Conservation (phyloP, 139 green algal species). For the Chlorella sp. region DNA sequence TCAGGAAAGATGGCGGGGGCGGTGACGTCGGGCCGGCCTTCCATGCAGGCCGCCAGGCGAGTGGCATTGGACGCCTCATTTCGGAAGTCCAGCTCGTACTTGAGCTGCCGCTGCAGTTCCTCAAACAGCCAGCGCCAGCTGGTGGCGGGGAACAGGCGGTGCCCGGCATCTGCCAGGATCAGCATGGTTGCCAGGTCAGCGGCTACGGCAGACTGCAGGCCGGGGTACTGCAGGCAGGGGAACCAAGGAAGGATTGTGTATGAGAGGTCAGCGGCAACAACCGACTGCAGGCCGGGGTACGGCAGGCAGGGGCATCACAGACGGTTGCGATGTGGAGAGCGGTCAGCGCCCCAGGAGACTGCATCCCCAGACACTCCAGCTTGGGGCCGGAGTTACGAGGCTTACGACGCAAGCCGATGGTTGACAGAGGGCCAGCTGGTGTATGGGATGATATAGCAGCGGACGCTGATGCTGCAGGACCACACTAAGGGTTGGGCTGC, state of each 20-base stretch:
- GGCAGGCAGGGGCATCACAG: slow-evolving; percentile 20
- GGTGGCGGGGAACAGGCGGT: slow-evolving; percentile 67
- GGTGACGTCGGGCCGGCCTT: slow-evolving; percentile 39
- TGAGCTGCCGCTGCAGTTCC: slow-evolving; percentile 76
- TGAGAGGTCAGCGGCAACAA: slow-evolving; percentile 76
- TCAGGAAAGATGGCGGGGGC: slow-evolving; percentile 57
- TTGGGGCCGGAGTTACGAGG: not conserved
- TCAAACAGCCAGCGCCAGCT: slow-evolving; percentile 71
- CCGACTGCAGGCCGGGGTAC: slow-evolving; percentile 67
- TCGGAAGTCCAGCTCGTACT: slow-evolving; percentile 86
- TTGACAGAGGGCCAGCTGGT: not conserved
- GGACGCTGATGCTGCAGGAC: not conserved
- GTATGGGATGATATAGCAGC: slow-evolving; percentile 39
- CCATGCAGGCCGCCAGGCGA: slow-evolving; percentile 51
- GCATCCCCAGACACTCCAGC: not conserved
- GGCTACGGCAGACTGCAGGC: slow-evolving; percentile 62
- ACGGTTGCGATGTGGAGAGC: no score
- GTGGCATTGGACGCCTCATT: slow-evolving; percentile 68
- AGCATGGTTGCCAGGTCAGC: slow-evolving; percentile 78
- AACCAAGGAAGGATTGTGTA: slow-evolving; percentile 41
- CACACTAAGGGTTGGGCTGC: not conserved
- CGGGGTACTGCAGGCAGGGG: slow-evolving; percentile 54
- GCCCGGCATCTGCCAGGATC: slow-evolving; percentile 46
- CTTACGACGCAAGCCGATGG: not conserved
- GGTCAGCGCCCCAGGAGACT: no score